Percentiles rank a stretch among this genome's conserved stretches.
phyloP scores from a whole-genome alignment of 495 filamentous ascomycete genomes.

The Durotheca rogersii region DNA sequence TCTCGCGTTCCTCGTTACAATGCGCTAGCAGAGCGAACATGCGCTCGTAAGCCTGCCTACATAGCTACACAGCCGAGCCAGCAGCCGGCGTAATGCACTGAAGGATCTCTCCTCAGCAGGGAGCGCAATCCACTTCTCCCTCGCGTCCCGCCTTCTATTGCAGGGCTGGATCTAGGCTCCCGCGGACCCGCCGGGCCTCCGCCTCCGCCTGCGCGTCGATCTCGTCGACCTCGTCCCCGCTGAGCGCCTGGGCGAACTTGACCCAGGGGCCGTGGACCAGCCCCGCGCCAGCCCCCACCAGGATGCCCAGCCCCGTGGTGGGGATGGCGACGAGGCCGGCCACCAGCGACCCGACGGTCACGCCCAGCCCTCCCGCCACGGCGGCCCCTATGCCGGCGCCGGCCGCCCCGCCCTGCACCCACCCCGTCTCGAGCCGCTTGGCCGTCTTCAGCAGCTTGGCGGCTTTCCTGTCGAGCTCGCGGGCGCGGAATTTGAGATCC shows the following conservation, averaged over 20 bases:
- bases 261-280: constrained; percentile 43
- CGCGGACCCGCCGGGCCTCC: constrained; percentile 25
- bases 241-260: constrained; percentile 32
- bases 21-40: no score
- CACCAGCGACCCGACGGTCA: constrained; percentile 37
- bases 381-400: constrained; percentile 41
- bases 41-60: no score
- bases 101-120: no score
- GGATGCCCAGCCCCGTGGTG: constrained; percentile 34
- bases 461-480: constrained; percentile 32
- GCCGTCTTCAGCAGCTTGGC: constrained; percentile 35
- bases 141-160: no score
- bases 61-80: no score
- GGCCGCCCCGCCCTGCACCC: constrained; percentile 38
- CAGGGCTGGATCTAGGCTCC: no score
- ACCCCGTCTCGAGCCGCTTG: constrained; percentile 39
- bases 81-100: no score
- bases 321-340: constrained; percentile 37
- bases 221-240: constrained; percentile 32
- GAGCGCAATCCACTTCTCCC: no score
- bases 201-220: constrained; percentile 34
- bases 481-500: constrained; percentile 27
- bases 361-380: constrained; percentile 35
- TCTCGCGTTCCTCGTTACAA: no score
- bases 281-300: constrained; percentile 38